phyloP scores from a whole-genome alignment of 108 stramenopile genomes.

The Cyclotella choctawhatcheeana region DNA sequence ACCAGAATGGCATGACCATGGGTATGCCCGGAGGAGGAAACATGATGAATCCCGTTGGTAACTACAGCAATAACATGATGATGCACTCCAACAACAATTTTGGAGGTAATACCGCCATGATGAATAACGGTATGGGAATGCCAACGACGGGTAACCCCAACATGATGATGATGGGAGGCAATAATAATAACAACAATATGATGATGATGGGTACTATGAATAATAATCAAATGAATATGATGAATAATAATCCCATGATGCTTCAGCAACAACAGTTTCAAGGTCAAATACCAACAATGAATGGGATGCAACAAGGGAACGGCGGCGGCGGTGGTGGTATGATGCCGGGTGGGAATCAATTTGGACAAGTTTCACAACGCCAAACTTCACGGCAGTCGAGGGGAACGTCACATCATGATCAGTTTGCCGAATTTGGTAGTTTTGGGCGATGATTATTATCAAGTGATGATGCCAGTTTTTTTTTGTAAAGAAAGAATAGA shows the following conservation, averaged over 20 bases:
- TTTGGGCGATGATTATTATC: slow-evolving; percentile 48
- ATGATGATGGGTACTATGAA: background rate
- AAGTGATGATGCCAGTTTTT: background rate
- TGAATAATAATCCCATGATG: slow-evolving; percentile 27
- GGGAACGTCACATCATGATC: slow-evolving; percentile 30
- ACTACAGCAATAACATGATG: slow-evolving; percentile 35
- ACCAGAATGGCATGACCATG: too few relatives aligned
- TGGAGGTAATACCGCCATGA: slow-evolving; percentile 20
- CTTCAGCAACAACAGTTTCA: slow-evolving; percentile 32
- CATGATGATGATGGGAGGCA: slow-evolving; percentile 23
- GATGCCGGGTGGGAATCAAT: slow-evolving; percentile 26
- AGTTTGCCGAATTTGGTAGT: slow-evolving; percentile 55
- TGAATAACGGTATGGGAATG: slow-evolving; percentile 16
- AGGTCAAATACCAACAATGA: slow-evolving; percentile 39
- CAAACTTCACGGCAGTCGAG: slow-evolving; percentile 23
- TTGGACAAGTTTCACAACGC: slow-evolving; percentile 16
- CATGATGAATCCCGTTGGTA: slow-evolving; percentile 22
- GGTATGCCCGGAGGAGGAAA: too few relatives aligned
- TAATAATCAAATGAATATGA: background rate
- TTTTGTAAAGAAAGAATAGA: background rate
- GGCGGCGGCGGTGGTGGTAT: slow-evolving; percentile 12
- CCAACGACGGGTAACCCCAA: slow-evolving; percentile 18
- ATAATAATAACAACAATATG: slow-evolving; percentile 21
- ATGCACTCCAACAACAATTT: slow-evolving; percentile 15
- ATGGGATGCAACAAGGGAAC: slow-evolving; percentile 30